phyloP scores from a whole-genome alignment of 2,329 filamentous ascomycete genomes.

The Bimuria novae-zelandiae region DNA sequence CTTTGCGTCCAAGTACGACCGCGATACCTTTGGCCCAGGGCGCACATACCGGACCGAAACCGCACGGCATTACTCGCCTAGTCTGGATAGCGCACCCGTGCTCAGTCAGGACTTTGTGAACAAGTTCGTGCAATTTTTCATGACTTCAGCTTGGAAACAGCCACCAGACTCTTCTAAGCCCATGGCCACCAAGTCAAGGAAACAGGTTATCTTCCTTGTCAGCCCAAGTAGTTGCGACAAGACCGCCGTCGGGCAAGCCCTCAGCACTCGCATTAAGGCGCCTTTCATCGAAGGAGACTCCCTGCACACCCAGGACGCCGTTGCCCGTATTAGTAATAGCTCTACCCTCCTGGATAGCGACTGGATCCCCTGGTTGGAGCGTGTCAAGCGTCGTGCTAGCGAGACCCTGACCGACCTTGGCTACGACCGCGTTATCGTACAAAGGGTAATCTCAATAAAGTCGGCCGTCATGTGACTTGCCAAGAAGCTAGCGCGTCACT shows the following conservation, averaged over 20 bases:
- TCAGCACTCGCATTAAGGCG: not conserved
- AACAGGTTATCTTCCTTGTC: not conserved
- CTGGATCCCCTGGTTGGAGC: not conserved
- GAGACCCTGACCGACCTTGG: too few species aligned
- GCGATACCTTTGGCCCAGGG: not conserved
- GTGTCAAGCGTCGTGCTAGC: too few species aligned
- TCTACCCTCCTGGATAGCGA: not conserved
- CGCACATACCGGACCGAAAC: not conserved
- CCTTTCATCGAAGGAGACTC: not conserved
- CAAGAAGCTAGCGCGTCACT: too few species aligned
- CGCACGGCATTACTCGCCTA: not conserved
- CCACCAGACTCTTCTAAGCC: not conserved
- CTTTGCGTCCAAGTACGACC: slow-evolving; percentile 58
- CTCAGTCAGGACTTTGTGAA: not conserved
- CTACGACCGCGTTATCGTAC: too few species aligned
- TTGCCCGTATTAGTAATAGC: not conserved
- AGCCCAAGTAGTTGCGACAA: not conserved
- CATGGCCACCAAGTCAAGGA: not conserved
- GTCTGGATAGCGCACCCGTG: not conserved
- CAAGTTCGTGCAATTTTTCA: not conserved
- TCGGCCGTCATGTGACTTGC: too few species aligned
- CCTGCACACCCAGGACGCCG: not conserved
- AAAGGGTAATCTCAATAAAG: too few species aligned
- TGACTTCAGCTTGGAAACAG: not conserved
- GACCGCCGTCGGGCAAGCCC: not conserved